Evolutionary conservation across 352 stramenopile species (phyloP).

Genomic region (Phytopythium helicoides): DNA sequence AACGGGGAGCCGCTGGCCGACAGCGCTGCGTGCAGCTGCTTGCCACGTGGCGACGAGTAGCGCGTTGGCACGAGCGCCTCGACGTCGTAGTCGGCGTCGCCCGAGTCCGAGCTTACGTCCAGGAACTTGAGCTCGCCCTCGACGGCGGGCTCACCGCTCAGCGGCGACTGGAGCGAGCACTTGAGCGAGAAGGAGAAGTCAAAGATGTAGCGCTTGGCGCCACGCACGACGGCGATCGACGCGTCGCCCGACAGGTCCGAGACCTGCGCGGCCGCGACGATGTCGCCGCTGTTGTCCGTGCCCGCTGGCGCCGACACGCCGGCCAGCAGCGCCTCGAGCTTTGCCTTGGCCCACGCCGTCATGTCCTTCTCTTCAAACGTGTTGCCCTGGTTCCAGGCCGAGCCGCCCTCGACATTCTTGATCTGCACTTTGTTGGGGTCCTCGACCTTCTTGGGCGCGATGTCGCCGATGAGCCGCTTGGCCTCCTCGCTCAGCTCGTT

Average conservation of each 20-base stretch:
- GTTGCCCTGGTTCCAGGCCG: constrained; percentile 93
- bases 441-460: constrained; percentile 84
- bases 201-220: constrained; percentile 93
- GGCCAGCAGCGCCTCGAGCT: constrained; percentile 60
- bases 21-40: constrained; percentile 65
- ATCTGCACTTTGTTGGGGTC: constrained; percentile 75
- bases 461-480: constrained; percentile 98
- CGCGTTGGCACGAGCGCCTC: constrained; percentile 64
- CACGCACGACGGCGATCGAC: constrained; percentile 90
- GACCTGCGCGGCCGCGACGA: constrained; percentile 62
- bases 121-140: constrained; percentile 74
- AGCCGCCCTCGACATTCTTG: constrained; percentile 81
- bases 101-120: constrained; percentile 78
- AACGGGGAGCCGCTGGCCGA: constrained; percentile 51
- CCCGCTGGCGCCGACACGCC: constrained; percentile 37
- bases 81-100: constrained; percentile 64
- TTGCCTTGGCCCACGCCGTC: constrained; percentile 80
- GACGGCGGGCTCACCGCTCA: constrained; percentile 16
- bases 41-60: constrained; percentile 66
- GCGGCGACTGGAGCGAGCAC: constrained; percentile 30
- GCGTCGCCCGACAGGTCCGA: constrained; percentile 90
- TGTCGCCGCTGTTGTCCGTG: constrained; percentile 19
- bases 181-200: constrained; percentile 72
- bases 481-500: constrained; percentile 97
- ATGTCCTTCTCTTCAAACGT: constrained; percentile 94